A percentile compares a stretch with the other conserved stretches of the same genome.
phyloP scores from a whole-genome alignment of 306 rosid genomes.

The Rubus idaeus region DNA sequence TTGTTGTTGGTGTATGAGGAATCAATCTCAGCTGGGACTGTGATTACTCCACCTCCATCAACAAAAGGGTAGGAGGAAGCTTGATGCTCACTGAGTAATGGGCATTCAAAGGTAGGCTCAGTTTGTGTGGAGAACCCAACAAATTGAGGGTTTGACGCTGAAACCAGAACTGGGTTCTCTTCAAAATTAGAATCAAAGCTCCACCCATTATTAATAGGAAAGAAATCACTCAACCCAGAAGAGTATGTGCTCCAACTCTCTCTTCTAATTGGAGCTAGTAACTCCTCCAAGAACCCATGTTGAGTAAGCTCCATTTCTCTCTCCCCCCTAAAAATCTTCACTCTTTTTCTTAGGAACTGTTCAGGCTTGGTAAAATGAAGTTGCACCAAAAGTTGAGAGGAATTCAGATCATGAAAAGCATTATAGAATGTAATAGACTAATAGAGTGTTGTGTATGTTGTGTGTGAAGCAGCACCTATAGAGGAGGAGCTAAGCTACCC shows the following conservation, averaged over 20 bases:
- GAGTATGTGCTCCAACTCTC: constrained; percentile 61
- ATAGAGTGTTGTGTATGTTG: constrained; percentile 21
- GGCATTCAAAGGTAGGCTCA: constrained; percentile 61
- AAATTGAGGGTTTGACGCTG: constrained; percentile 49
- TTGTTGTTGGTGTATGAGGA: constrained; percentile 41
- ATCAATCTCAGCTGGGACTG: constrained; percentile 66
- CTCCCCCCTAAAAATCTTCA: constrained; percentile 13
- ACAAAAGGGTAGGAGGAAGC: constrained; percentile 52
- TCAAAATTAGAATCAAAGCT: constrained; percentile 53
- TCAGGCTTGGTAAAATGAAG: constrained; percentile 32
- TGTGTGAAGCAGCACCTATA: constrained; percentile 10
- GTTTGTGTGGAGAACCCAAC: constrained; percentile 50
- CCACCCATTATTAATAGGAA: constrained; percentile 52
- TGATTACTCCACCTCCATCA: constrained; percentile 40
- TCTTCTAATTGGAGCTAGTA: constrained; percentile 64
- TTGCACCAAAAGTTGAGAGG: constrained; percentile 31
- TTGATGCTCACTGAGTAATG: constrained; percentile 40
- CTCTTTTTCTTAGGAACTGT: not conserved
- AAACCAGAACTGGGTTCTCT: constrained; percentile 49
- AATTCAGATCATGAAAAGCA: constrained; percentile 18
- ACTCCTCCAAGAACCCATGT: constrained; percentile 81
- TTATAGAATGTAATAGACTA: constrained; percentile 42
- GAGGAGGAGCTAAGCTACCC: constrained; percentile 30
- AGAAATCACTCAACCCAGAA: constrained; percentile 55
- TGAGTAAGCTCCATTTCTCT: constrained; percentile 80